Base-by-base conservation (phyloP, 352 stramenopile species). In the Phytophthora foliorum region DNA sequence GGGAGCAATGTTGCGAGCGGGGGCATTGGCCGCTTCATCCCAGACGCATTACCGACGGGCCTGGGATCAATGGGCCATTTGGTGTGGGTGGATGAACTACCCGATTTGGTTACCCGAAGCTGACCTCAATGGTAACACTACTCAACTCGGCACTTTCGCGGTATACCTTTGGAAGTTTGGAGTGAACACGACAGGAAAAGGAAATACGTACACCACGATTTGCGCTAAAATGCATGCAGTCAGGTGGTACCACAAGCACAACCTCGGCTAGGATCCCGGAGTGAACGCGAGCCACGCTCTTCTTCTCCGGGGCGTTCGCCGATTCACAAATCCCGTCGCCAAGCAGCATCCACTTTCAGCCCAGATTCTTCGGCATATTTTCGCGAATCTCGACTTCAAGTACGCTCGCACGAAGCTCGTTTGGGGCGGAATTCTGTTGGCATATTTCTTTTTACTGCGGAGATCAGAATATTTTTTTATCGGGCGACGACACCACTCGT, bases 391-490 rank as follows among this genome's bases (percentile, higher is more conserved):
- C 0, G 24, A 69, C 29, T 27, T 53, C 46, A 44, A 58, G 32
- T 36, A 27, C 0, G 16, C 31, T 39, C 22, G 31, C 55, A 21
- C 13, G 27, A 21, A 63, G 31, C 31, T 63, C 16, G 7, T 65
- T 4, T 71, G 48, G 54, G 55, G 51, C 44, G 49, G 53, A 0
- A 25, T 71, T 9, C 31, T 71, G n/a, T 22, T 71, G 8, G 48
- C 29, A 0, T 71, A 61, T 14, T 65, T 71, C 22, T 60, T 65
- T n/a, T 16, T 71, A 1, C 16, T 71, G 16, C 25, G 55, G 5
- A 41, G 56, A 46, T 63, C 48, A 25, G 55, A 71, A 19, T 65
- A 71, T 31, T 6, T 65, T 1, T 65, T 51, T 4, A 58, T 72
- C n/a, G 49, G 63, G 1, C 19, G 31, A 5, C n/a, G 17, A 4